A percentile compares a stretch with the other conserved stretches of the same genome.
Evolutionary conservation across 345 rosid species (phyloP).

Genomic region (Lenwebbia sp.): DNA sequence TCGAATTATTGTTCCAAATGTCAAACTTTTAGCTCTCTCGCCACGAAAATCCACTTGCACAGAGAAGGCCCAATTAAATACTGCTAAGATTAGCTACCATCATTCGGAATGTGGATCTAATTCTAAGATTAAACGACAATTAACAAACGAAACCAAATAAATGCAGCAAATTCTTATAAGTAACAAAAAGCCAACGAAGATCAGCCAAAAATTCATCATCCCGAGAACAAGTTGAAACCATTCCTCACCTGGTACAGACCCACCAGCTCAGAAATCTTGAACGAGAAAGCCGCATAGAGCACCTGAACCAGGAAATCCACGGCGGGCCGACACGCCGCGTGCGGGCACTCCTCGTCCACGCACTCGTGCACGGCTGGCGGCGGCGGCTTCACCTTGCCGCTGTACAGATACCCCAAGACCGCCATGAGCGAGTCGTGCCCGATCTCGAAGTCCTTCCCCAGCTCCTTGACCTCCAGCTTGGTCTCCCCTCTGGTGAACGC

Average conservation of each 20-base stretch:
- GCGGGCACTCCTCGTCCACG: slow-evolving; percentile 59
- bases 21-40: neutral
- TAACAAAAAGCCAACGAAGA: neutral
- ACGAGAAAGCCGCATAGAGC: slow-evolving; percentile 59
- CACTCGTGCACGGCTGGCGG: slow-evolving; percentile 40
- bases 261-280: slow-evolving; percentile 48
- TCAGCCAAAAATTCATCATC: neutral
- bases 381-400: slow-evolving; percentile 51
- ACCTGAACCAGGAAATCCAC: slow-evolving; percentile 59
- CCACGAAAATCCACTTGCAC: neutral
- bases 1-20: neutral
- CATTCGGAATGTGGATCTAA: neutral
- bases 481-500: slow-evolving; percentile 23
- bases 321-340: slow-evolving; percentile 60
- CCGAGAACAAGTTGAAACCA: neutral
- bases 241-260: slow-evolving; percentile 53
- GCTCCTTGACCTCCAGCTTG: slow-evolving; percentile 45
- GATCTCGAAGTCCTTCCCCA: slow-evolving; percentile 44
- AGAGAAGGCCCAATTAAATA: neutral
- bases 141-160: neutral
- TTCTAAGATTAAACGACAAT: neutral
- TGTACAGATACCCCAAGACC: slow-evolving; percentile 54
- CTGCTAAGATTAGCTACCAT: neutral
- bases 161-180: neutral
- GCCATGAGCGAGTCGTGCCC: slow-evolving; percentile 43